phyloP scores from a whole-genome alignment of 202 grass and related monocot species.

The Carex sylvatica region DNA sequence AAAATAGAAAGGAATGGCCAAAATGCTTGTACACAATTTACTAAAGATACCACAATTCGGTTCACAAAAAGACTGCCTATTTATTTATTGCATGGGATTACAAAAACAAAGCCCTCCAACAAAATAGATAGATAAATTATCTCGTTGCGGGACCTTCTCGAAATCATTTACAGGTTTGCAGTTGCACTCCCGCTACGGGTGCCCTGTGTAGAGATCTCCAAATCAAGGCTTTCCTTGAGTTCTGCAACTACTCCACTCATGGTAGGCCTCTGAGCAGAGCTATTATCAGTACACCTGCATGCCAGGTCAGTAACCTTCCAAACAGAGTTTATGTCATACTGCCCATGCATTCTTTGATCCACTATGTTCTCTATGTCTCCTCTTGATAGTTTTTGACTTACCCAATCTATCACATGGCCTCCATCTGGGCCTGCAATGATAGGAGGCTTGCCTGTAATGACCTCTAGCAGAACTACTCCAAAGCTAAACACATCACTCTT shows the following conservation, averaged over 20 bases:
- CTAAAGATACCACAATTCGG: too few relatives aligned
- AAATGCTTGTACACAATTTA: too few relatives aligned
- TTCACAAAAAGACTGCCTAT: too few relatives aligned
- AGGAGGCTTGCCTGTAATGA: constrained; percentile 11
- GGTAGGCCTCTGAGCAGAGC: constrained; percentile 15
- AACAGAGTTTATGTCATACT: constrained; percentile 45
- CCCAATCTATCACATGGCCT: constrained; percentile 25
- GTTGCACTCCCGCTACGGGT: background rate
- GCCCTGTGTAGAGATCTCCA: constrained; percentile 15
- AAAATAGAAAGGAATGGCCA: too few relatives aligned
- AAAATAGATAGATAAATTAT: too few relatives aligned
- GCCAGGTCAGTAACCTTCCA: constrained; percentile 43
- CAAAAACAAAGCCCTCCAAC: too few relatives aligned
- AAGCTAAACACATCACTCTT: constrained; percentile 31
- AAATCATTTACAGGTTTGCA: too few relatives aligned
- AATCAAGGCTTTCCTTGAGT: constrained; percentile 28
- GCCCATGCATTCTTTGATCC: constrained; percentile 25
- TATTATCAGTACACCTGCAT: constrained; percentile 19
- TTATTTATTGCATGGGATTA: too few relatives aligned
- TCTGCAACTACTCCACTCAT: constrained; percentile 37
- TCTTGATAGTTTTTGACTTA: background rate
- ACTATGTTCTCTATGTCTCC: constrained; percentile 16
- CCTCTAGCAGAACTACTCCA: constrained; percentile 20
- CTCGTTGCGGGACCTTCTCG: too few relatives aligned
- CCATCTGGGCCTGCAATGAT: constrained; percentile 7